Percentiles rank a stretch among this genome's conserved stretches.
Conservation (phyloP, 2,329 filamentous ascomycete species). For the Penicillium sp. region DNA sequence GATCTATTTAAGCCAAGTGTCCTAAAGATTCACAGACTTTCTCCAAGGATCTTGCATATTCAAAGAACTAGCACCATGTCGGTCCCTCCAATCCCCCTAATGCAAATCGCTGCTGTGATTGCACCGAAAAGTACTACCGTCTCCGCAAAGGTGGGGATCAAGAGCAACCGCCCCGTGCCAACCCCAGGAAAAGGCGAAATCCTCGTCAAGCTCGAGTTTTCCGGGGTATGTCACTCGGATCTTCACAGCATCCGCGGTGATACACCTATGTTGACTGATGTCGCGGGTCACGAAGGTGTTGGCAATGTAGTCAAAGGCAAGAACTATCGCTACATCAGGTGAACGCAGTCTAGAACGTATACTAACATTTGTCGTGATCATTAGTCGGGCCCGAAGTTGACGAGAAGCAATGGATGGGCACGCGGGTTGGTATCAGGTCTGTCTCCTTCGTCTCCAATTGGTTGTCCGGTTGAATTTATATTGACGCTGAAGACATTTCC, state of each 20-base stretch:
- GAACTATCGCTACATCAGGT: background rate
- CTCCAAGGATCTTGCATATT: background rate
- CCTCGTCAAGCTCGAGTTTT: slow-evolving; percentile 49
- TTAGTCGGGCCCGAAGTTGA: slow-evolving; percentile 31
- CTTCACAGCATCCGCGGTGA: slow-evolving; percentile 46
- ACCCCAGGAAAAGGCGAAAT: slow-evolving; percentile 40
- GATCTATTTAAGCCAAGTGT: background rate
- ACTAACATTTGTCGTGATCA: background rate
- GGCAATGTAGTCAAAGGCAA: slow-evolving; percentile 41
- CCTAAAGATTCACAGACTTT: background rate
- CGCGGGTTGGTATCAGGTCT: slow-evolving; percentile 34
- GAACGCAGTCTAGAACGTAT: no score
- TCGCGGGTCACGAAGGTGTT: slow-evolving; percentile 50
- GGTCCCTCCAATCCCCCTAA: slow-evolving; percentile 24
- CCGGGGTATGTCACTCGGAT: slow-evolving; percentile 50
- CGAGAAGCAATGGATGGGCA: slow-evolving; percentile 30
- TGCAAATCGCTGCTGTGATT: slow-evolving; percentile 34
- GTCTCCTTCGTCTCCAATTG: slow-evolving; percentile 2
- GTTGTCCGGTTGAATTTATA: background rate
- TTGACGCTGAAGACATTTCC: background rate
- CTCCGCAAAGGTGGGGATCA: slow-evolving; percentile 25
- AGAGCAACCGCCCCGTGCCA: slow-evolving; percentile 33
- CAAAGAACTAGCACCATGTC: slow-evolving; percentile 10
- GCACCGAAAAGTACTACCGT: slow-evolving; percentile 21
- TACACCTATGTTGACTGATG: slow-evolving; percentile 44